Evolutionary conservation across 331 rosid species (phyloP).

Genomic region (Malus hybrid): DNA sequence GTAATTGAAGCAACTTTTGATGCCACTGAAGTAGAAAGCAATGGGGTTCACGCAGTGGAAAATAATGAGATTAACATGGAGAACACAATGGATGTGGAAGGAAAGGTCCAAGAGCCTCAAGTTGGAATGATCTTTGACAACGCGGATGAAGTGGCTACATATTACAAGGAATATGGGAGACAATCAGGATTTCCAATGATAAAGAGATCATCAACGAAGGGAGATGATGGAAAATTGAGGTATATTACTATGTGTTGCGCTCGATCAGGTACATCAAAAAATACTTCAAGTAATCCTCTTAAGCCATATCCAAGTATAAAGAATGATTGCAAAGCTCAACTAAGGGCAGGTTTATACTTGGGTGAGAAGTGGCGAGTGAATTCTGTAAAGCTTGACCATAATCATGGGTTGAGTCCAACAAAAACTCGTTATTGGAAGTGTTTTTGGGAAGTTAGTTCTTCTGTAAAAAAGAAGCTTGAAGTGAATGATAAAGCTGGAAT

Average conservation of each 20-base stretch:
- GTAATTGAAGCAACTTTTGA: not conserved
- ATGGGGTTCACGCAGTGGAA: not conserved
- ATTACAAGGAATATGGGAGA: not conserved
- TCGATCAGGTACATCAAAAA: not conserved
- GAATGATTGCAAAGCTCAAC: not conserved
- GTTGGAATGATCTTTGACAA: not conserved
- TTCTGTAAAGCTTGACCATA: too few relatives aligned
- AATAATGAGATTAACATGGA: not conserved
- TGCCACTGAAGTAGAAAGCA: not conserved
- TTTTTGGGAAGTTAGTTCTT: not conserved
- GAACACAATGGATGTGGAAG: not conserved
- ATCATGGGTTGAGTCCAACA: not conserved
- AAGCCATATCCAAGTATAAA: not conserved
- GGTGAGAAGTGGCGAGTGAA: not conserved
- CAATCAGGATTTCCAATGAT: not conserved
- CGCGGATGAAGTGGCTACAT: not conserved
- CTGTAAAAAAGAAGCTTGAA: not conserved
- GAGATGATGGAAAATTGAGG: not conserved
- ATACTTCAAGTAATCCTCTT: not conserved
- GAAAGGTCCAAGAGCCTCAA: not conserved
- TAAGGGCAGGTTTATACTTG: not conserved
- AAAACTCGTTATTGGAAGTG: not conserved
- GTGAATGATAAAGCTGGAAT: not conserved
- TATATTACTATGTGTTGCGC: not conserved
- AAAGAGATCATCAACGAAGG: not conserved